Percentiles rank a stretch among this genome's conserved stretches.
phyloP scores from a whole-genome alignment of 1,284 basidiomycete genomes.

The Ceratobasidium sp. region DNA sequence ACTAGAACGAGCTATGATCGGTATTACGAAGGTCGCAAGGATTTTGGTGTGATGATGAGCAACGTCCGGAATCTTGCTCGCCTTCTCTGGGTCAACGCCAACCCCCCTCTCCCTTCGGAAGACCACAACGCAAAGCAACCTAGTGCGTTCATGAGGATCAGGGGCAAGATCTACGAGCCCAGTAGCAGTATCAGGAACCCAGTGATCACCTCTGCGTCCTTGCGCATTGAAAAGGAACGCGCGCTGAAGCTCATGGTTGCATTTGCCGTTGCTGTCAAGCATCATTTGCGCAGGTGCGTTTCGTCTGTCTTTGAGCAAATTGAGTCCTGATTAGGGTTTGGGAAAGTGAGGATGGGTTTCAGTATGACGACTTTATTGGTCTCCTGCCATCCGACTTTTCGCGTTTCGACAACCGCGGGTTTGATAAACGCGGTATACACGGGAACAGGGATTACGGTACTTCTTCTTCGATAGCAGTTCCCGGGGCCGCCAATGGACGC shows the following conservation, averaged over 20 bases:
- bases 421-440: constrained; percentile 32
- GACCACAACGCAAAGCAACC: constrained; percentile 44
- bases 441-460: constrained; percentile 26
- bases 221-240: constrained; percentile 74
- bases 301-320: constrained; percentile 14
- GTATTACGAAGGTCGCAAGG: constrained; percentile 82
- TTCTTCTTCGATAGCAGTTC: neutral
- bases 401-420: constrained; percentile 49
- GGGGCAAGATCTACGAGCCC: constrained; percentile 42
- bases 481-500: neutral
- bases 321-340: constrained; percentile 55
- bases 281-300: constrained; percentile 67
- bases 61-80: constrained; percentile 69
- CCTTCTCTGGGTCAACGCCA: constrained; percentile 80
- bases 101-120: constrained; percentile 61
- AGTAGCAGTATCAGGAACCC: constrained; percentile 37
- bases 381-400: constrained; percentile 67
- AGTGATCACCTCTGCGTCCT: constrained; percentile 59
- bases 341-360: constrained; percentile 52
- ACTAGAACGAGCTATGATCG: constrained; percentile 31
- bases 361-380: constrained; percentile 68
- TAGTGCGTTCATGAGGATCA: constrained; percentile 37
- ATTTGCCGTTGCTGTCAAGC: constrained; percentile 75
- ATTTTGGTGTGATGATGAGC: constrained; percentile 70
- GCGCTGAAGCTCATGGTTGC: constrained; percentile 70